Conservation (phyloP, 176 grass and related monocot genomes). For the Aegilops sharonensis region DNA sequence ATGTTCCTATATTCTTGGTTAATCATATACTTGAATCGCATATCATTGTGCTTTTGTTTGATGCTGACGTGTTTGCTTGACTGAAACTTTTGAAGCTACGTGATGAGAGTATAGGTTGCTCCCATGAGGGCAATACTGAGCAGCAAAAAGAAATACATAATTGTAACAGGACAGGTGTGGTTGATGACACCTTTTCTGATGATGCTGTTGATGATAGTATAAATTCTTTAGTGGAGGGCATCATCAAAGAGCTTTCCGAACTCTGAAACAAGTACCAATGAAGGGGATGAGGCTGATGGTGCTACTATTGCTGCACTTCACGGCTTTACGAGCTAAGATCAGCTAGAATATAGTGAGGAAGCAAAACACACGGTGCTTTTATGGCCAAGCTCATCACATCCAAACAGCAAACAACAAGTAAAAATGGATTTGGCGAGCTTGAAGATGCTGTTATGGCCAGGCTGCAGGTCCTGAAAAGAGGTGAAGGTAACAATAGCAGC, state of each 20-base stretch:
- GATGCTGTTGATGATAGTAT: background rate
- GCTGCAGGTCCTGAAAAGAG: slow-evolving; percentile 30
- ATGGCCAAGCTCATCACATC: background rate
- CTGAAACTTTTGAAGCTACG: slow-evolving; percentile 29
- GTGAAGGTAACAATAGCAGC: slow-evolving; percentile 11
- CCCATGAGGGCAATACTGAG: background rate
- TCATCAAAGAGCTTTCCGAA: background rate
- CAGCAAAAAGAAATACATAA: slow-evolving; percentile 24
- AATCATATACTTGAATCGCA: too few relatives aligned
- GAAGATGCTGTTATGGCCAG: slow-evolving; percentile 40
- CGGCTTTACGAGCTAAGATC: slow-evolving; percentile 18
- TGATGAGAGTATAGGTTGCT: slow-evolving; percentile 18
- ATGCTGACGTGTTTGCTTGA: slow-evolving; percentile 39
- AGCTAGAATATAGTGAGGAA: background rate
- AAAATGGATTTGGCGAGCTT: slow-evolving; percentile 4
- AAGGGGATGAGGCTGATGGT: slow-evolving; percentile 10
- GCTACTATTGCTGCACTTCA: background rate
- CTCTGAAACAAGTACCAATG: background rate
- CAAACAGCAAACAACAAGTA: background rate
- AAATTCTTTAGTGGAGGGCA: background rate
- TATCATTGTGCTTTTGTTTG: background rate
- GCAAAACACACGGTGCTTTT: background rate
- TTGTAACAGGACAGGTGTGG: background rate
- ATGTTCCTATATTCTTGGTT: too few relatives aligned
- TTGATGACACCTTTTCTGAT: background rate